Conservation (phyloP, 768 basidiomycete genomes). For the Podaxis sp. region DNA sequence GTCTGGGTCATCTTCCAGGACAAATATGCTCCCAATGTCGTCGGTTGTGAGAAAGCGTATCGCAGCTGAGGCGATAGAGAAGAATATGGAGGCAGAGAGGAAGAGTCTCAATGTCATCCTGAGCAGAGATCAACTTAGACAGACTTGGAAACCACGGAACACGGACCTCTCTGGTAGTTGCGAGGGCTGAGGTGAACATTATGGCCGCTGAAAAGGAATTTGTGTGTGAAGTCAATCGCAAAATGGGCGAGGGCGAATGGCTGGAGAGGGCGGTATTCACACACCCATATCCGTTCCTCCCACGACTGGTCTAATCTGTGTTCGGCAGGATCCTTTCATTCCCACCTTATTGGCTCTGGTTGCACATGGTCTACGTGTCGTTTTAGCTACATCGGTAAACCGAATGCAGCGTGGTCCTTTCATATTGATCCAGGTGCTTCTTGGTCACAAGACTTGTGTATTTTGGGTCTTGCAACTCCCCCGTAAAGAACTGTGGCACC, state of each 20-base stretch:
- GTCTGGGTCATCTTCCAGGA: slow-evolving; percentile 16
- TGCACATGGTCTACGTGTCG: background rate
- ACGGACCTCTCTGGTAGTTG: background rate
- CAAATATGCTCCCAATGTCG: slow-evolving; percentile 7
- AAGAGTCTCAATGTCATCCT: slow-evolving; percentile 11
- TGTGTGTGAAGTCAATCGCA: slow-evolving; percentile 11
- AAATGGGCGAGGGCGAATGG: slow-evolving; percentile 11
- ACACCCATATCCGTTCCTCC: slow-evolving; percentile 1
- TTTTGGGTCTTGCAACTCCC: background rate
- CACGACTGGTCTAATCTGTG: background rate
- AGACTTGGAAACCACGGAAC: background rate
- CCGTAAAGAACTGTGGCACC: background rate
- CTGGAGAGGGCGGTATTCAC: background rate
- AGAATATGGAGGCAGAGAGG: slow-evolving; percentile 7
- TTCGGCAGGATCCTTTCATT: background rate
- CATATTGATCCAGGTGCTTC: slow-evolving; percentile 4
- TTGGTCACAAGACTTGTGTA: slow-evolving; percentile 10
- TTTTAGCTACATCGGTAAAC: background rate
- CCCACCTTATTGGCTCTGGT: background rate
- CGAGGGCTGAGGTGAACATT: background rate
- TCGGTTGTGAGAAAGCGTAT: slow-evolving; percentile 11
- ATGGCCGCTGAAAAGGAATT: background rate
- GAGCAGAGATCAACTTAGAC: background rate
- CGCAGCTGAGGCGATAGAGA: slow-evolving; percentile 13
- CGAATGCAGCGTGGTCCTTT: slow-evolving; percentile 3